Conservation (phyloP, 1,284 basidiomycete genomes). For the Ustanciosporium gigantosporum region DNA sequence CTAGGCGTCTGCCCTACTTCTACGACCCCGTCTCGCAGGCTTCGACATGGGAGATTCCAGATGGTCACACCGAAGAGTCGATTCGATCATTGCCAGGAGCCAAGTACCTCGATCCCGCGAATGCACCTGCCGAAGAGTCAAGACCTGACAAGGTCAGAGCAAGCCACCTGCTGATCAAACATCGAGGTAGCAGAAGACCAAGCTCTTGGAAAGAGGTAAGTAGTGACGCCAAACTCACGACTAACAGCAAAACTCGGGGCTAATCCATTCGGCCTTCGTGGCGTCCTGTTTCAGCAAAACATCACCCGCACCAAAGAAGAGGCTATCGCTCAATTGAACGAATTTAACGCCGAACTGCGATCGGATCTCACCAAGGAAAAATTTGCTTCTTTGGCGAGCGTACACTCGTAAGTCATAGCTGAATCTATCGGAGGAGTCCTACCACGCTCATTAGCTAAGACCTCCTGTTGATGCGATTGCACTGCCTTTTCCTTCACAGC, state of each 20-base stretch:
- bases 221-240: background rate
- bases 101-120: conserved; percentile 39
- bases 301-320: conserved; percentile 91
- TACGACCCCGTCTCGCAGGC: conserved; percentile 74
- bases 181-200: conserved; percentile 80
- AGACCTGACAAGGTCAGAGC: conserved; percentile 74
- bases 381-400: conserved; percentile 51
- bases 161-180: conserved; percentile 93
- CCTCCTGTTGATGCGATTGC: background rate
- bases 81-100: conserved; percentile 53
- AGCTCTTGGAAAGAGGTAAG: conserved; percentile 63
- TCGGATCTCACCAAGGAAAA: conserved; percentile 40
- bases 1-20: conserved; percentile 82
- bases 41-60: conserved; percentile 83
- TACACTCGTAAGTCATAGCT: conserved; percentile 39
- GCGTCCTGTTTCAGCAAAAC: conserved; percentile 65
- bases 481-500: conserved; percentile 20
- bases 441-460: background rate
- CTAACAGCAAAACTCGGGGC: too few relatives aligned
- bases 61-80: conserved; percentile 66
- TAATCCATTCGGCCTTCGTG: too few relatives aligned
- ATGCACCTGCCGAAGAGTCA: conserved; percentile 42
- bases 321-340: conserved; percentile 74
- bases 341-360: conserved; percentile 43
- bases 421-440: too few relatives aligned